Percentiles rank a stretch among this genome's conserved stretches.
Conservation (phyloP, 1,139 yeast genomes). For the Pneumocystis oryctolagi region DNA sequence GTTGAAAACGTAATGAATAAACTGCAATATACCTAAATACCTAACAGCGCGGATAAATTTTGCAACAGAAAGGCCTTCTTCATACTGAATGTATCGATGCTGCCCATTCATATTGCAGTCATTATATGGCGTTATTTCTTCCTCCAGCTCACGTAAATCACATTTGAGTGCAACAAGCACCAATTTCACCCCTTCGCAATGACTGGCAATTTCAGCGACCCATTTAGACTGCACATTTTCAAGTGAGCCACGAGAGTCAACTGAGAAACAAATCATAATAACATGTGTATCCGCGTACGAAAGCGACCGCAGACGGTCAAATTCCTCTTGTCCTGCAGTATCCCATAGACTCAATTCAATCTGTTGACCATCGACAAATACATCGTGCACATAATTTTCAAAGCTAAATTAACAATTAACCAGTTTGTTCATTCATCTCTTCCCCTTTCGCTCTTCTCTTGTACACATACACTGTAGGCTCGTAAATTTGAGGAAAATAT, state of each 20-base stretch:
- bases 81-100: slow-evolving; percentile 43
- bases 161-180: slow-evolving; percentile 90
- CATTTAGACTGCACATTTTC: slow-evolving; percentile 91
- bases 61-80: slow-evolving; percentile 77
- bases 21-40: slow-evolving; percentile 26
- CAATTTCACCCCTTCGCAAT: slow-evolving; percentile 89
- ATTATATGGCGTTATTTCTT: slow-evolving; percentile 15
- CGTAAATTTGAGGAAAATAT: slow-evolving; percentile 94
- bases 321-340: slow-evolving; percentile 98
- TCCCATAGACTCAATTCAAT: slow-evolving; percentile 93
- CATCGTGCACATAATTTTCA: slow-evolving; percentile 94
- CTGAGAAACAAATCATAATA: slow-evolving; percentile 79
- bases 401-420: too few relatives aligned
- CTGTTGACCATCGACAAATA: slow-evolving; percentile 86
- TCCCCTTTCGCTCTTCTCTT: too few relatives aligned
- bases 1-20: slow-evolving; percentile 39
- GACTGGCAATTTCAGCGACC: slow-evolving; percentile 94
- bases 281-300: slow-evolving; percentile 93
- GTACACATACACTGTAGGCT: slow-evolving; percentile 73
- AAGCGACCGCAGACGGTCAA: slow-evolving; percentile 76
- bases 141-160: slow-evolving; percentile 49
- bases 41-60: slow-evolving; percentile 40
- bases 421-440: too few relatives aligned
- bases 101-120: slow-evolving; percentile 10
- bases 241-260: slow-evolving; percentile 84